phyloP scores from a whole-genome alignment of 2,329 filamentous ascomycete genomes.

The Alternaria postmessia region DNA sequence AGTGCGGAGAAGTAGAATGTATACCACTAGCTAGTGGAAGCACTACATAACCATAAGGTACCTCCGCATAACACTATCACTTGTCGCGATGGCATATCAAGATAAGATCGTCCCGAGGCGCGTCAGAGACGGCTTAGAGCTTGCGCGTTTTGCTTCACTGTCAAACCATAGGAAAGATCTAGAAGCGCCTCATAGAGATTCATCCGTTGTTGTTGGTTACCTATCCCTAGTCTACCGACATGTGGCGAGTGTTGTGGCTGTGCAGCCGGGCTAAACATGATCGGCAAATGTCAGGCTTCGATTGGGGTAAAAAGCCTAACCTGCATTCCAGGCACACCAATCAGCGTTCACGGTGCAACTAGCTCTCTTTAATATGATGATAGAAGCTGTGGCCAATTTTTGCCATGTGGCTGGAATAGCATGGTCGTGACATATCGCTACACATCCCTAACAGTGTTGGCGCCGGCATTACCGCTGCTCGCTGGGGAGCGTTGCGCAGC shows the following conservation, averaged over 20 bases:
- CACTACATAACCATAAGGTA: background rate
- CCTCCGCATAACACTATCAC: constrained; percentile 3
- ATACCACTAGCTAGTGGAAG: background rate
- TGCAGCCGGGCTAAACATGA: constrained; percentile 22
- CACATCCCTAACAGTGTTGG: constrained; percentile 45
- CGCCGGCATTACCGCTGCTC: constrained; percentile 32
- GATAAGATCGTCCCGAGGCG: constrained; percentile 14
- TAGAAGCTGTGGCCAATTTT: constrained; percentile 17
- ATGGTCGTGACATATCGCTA: constrained; percentile 26
- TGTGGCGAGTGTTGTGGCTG: constrained; percentile 22
- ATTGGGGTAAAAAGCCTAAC: constrained; percentile 18
- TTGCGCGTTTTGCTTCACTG: constrained; percentile 25
- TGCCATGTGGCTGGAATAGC: constrained; percentile 13
- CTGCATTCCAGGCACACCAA: constrained; percentile 39
- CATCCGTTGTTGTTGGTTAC: constrained; percentile 19
- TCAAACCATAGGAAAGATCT: constrained; percentile 10
- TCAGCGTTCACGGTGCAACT: constrained; percentile 15
- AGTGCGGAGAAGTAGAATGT: background rate
- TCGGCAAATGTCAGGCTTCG: constrained; percentile 26
- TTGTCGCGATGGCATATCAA: constrained; percentile 14
- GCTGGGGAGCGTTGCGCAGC: constrained; percentile 24
- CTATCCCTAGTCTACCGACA: constrained; percentile 2
- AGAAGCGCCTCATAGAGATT: constrained; percentile 10
- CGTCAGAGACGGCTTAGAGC: constrained; percentile 16
- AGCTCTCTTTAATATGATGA: constrained; percentile 12